Evolutionary conservation across 2,329 filamentous ascomycete species (phyloP).

Genomic region (Aspergillus tanneri): DNA sequence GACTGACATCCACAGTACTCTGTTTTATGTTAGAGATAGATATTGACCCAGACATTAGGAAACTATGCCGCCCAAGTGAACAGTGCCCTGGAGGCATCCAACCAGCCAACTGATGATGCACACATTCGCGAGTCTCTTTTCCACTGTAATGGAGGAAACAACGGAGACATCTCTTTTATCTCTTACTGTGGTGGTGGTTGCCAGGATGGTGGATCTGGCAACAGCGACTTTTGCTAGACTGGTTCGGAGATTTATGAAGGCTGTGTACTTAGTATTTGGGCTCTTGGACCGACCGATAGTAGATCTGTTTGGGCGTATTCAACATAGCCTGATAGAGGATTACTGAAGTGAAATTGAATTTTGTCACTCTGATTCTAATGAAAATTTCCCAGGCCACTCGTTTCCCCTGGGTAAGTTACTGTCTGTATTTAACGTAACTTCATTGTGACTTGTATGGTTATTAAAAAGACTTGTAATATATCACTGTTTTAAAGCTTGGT

Average conservation of each 20-base stretch:
- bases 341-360: too few relatives aligned
- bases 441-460: too few relatives aligned
- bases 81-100: slow-evolving; percentile 2
- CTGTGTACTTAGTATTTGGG: background rate
- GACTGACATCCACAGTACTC: background rate
- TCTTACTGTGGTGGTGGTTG: slow-evolving; percentile 8
- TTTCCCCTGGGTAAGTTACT: too few relatives aligned
- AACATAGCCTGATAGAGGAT: background rate
- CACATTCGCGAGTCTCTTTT: slow-evolving; percentile 12
- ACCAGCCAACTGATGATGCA: slow-evolving; percentile 3
- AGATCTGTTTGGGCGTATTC: background rate
- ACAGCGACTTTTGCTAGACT: slow-evolving; percentile 9
- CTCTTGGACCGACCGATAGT: background rate
- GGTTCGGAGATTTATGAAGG: too few relatives aligned
- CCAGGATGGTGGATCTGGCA: slow-evolving; percentile 7
- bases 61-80: slow-evolving; percentile 10
- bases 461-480: too few relatives aligned
- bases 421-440: too few relatives aligned
- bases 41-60: background rate
- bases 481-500: too few relatives aligned
- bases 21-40: background rate
- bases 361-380: too few relatives aligned
- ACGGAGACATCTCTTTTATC: slow-evolving; percentile 10
- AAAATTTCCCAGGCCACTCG: too few relatives aligned
- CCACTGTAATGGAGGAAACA: slow-evolving; percentile 8